A percentile compares a stretch with the other conserved stretches of the same genome.
These are phyloP conservation scores for Trichoderma sp. DNA, from an alignment of 2,329 filamentous ascomycete species.

Conservation along the genomic window DNA sequence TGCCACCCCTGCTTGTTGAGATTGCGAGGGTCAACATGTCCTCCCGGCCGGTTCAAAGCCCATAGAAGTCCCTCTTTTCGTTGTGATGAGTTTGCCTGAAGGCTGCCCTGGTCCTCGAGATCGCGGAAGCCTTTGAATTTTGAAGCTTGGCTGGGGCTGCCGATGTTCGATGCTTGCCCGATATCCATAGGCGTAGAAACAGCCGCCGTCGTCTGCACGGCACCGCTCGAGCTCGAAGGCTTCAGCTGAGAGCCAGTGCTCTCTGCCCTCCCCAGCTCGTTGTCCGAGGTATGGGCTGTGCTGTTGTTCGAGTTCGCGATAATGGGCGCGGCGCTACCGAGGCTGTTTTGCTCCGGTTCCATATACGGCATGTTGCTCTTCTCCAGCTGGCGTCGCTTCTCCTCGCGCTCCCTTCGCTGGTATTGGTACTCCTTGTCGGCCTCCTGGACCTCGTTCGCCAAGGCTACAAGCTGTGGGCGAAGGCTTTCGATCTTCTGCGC, in stretches of 20 bases:
- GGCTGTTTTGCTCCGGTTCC: constrained; percentile 65
- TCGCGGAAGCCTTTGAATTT: constrained; percentile 93
- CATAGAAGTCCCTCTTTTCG: constrained; percentile 93
- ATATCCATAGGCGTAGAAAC: constrained; percentile 45
- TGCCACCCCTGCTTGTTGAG: constrained; percentile 98
- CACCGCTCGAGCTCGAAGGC: constrained; percentile 51
- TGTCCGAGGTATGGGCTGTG: constrained; percentile 59
- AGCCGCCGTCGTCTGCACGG: constrained; percentile 38
- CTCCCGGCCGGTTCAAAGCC: constrained; percentile 89
- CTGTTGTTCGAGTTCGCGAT: constrained; percentile 48
- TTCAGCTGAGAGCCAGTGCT: constrained; percentile 67
- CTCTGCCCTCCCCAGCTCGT: constrained; percentile 71
- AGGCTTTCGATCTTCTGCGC: constrained; percentile 86
- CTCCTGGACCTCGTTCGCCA: constrained; percentile 85
- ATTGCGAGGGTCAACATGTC: constrained; percentile 91
- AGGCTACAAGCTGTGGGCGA: constrained; percentile 84
- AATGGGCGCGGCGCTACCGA: constrained; percentile 41
- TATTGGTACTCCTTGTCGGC: constrained; percentile 97
- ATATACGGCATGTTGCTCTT: constrained; percentile 77
- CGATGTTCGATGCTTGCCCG: constrained; percentile 45
- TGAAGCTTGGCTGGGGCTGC: constrained; percentile 55
- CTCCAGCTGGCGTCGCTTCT: constrained; percentile 86
- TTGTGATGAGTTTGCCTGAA: constrained; percentile 57
- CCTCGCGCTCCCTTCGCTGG: constrained; percentile 90
- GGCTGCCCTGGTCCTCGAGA: constrained; percentile 78